Evolutionary conservation across 371 early-diverging fungal genomes (phyloP), one percentile per base, ranked within the genome.

Genomic region (Rhizopus sp.): DNA sequence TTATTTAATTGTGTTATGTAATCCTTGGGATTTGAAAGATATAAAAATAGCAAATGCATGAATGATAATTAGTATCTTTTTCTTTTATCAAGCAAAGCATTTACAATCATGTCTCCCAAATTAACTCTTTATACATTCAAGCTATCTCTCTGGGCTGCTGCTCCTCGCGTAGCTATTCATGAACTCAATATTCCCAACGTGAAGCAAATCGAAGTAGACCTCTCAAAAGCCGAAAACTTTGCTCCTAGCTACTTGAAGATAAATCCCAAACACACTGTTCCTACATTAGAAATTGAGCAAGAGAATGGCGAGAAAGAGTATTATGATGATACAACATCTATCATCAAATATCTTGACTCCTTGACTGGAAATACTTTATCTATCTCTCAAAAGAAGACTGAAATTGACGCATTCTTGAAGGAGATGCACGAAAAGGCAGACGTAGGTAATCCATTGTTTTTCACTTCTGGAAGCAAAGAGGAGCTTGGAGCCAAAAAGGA

Each of bases 191-290:
- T 70, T n/a, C 52, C 56, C 8, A 37, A 63, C 15, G 58, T 73
- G 29, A 65, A 73, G 37, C 39, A 53, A 23, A 63, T 67, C 10
- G 62, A 62, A 15, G 49, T 73, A 16, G 70, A 73, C 46, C 63
- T 73, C 31, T 67, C 68, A 29, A 69, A 73, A 30, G 73, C 70
- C 7, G 73, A 67, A 51, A 73, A 73, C 50, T 68, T 64, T 47
- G 45, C 70, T 31, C 73, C 73, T 15, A 62, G 62, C 13, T 73
- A 50, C 45, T 51, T 73, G 33, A 63, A 60, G 31, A 54, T 66
- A 34, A 70, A 70, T 13, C 71, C 74, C 5, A 49, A 74, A 5
- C 60, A 68, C 48, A 74, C 70, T 23, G 68, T 74, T 30, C 74
- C 74, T 30, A 42, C 71, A 6, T 62, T 74, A 8, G 61, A 59